Percentiles rank a stretch among this genome's conserved stretches.
These are phyloP conservation scores for Starmerella floris DNA, from an alignment of 805 yeast species.

Conservation along the genomic window DNA sequence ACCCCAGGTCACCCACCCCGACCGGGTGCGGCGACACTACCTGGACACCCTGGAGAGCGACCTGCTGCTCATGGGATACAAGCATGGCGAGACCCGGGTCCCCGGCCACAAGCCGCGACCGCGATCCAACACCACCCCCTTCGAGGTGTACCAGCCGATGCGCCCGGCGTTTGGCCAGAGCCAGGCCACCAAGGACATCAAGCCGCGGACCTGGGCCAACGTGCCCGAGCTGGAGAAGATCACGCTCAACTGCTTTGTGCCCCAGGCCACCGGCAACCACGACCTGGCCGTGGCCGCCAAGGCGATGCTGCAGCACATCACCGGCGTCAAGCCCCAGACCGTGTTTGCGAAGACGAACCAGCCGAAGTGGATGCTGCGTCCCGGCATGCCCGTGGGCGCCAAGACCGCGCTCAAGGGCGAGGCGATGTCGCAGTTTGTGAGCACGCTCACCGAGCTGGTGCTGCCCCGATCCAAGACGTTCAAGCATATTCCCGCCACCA, in stretches of 20 bases:
- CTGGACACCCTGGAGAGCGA: conserved; percentile 62
- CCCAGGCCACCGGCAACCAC: conserved; percentile 44
- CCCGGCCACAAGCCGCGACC: conserved; percentile 59
- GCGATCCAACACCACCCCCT: conserved; percentile 84
- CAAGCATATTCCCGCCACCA: conserved; percentile 55
- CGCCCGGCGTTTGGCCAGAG: conserved; percentile 64
- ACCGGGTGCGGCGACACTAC: conserved; percentile 67
- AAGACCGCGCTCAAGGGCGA: conserved; percentile 63
- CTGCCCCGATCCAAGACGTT: conserved; percentile 86
- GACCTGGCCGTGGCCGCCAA: conserved; percentile 65
- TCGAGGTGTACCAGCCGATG: conserved; percentile 69
- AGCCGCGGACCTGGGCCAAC: conserved; percentile 51
- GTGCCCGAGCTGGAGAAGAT: conserved; percentile 62
- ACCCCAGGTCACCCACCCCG: conserved; percentile 65
- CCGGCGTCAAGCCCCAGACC: conserved; percentile 72
- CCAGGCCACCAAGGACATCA: conserved; percentile 60
- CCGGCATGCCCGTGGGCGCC: conserved; percentile 86
- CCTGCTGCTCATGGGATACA: conserved; percentile 60
- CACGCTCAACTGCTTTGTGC: conserved; percentile 62
- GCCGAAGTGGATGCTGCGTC: conserved; percentile 73
- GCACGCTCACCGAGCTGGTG: conserved; percentile 81
- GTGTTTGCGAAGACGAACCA: conserved; percentile 67
- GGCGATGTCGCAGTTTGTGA: conserved; percentile 70
- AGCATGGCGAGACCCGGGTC: conserved; percentile 37
- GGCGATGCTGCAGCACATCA: conserved; percentile 78